Percentiles rank a stretch among this genome's conserved stretches.
These are phyloP conservation scores for Xylaria sp. DNA, from an alignment of 2,329 filamentous ascomycete genomes.

Conservation along the genomic window DNA sequence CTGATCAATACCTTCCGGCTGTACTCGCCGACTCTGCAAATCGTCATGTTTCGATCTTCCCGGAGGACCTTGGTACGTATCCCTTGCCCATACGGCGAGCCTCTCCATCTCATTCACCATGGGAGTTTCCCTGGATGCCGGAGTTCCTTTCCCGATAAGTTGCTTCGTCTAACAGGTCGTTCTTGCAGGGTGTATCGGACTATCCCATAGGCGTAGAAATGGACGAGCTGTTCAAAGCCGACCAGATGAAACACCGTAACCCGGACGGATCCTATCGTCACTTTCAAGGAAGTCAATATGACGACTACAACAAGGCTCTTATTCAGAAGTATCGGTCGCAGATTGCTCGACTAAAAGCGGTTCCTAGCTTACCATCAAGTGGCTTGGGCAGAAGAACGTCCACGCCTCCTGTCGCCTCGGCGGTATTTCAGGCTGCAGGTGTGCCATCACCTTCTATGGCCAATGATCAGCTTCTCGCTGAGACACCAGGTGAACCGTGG, in stretches of 20 bases:
- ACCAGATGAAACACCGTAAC: conserved; percentile 32
- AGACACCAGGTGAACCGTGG: conserved; percentile 5
- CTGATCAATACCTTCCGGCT: conserved; percentile 44
- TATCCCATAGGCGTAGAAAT: conserved; percentile 32
- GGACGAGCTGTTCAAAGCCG: conserved; percentile 34
- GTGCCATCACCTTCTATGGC: conserved; percentile 3
- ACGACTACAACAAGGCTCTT: conserved; percentile 22
- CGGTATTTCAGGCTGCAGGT: conserved; percentile 1
- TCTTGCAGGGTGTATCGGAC: conserved; percentile 31
- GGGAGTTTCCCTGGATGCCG: background rate
- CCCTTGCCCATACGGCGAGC: background rate
- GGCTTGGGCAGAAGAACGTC: conserved; percentile 6
- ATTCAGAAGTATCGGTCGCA: conserved; percentile 18
- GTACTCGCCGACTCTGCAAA: conserved; percentile 47
- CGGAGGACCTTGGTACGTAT: conserved; percentile 38
- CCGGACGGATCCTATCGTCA: conserved; percentile 14
- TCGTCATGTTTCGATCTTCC: conserved; percentile 48
- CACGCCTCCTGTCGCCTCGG: conserved; percentile 4
- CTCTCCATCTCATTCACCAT: background rate
- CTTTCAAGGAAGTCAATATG: conserved; percentile 13
- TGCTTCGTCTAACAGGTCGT: background rate
- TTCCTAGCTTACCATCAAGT: background rate
- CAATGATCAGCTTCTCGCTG: conserved; percentile 4
- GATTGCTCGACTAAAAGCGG: conserved; percentile 7
- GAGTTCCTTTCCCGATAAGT: background rate